phyloP scores from a whole-genome alignment of 345 rosid species.

The Laguncularia racemosa region DNA sequence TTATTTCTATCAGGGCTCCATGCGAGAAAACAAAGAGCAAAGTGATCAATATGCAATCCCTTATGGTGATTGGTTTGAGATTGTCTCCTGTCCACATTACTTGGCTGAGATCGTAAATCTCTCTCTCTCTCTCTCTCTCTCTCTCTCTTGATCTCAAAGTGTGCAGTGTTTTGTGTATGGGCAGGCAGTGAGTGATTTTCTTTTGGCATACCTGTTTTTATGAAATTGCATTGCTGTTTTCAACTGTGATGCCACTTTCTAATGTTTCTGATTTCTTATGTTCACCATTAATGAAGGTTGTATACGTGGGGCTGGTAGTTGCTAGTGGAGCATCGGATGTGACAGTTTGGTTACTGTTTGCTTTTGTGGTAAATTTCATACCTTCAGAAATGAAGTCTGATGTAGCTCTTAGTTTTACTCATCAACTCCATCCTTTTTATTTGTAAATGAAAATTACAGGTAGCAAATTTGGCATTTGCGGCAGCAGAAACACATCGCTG shows the following conservation, averaged over 20 bases:
- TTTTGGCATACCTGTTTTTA: no score
- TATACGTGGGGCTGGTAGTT: slow-evolving; percentile 55
- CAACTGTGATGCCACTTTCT: background rate
- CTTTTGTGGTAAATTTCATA: slow-evolving; percentile 44
- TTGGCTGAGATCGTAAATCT: slow-evolving; percentile 69
- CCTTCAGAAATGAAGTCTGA: no score
- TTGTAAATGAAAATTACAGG: slow-evolving; percentile 33
- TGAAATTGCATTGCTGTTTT: background rate
- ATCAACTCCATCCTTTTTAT: no score
- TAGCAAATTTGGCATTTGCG: slow-evolving; percentile 47
- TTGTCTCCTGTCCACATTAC: slow-evolving; percentile 72
- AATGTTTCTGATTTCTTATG: background rate
- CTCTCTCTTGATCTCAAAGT: background rate
- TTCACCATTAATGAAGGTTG: slow-evolving; percentile 33
- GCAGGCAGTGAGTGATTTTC: background rate
- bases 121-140: slow-evolving; percentile 4
- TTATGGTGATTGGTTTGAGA: slow-evolving; percentile 70
- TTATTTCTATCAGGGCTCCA: slow-evolving; percentile 36
- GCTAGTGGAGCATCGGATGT: slow-evolving; percentile 72
- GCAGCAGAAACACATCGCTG: slow-evolving; percentile 42
- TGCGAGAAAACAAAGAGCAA: slow-evolving; percentile 30
- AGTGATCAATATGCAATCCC: slow-evolving; percentile 42
- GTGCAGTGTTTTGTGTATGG: background rate
- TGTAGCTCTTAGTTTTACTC: background rate
- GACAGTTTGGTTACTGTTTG: slow-evolving; percentile 51